Percentiles rank a stretch among this genome's conserved stretches.
Conservation (phyloP, 1,284 basidiomycete species). For the Puccinia sorghi region DNA sequence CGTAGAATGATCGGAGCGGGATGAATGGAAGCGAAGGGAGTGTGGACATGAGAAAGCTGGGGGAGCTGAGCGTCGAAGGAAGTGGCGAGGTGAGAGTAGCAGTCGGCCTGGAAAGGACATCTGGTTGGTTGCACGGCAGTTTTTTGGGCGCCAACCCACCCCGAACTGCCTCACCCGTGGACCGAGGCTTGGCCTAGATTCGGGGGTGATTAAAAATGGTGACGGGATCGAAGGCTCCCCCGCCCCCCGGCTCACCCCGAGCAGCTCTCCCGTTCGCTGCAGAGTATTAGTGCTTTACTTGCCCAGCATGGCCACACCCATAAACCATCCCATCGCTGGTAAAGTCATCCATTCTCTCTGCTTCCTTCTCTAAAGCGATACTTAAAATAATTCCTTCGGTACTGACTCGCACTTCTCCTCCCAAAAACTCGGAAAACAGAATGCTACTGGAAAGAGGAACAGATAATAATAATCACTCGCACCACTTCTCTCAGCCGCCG, state of each 20-base stretch:
- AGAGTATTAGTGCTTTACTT: no score
- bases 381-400: no score
- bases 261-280: not conserved
- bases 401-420: no score
- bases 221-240: no score
- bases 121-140: not conserved
- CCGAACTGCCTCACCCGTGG: no score
- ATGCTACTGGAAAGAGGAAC: not conserved
- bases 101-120: no score
- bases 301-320: not conserved
- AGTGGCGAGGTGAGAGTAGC: not conserved
- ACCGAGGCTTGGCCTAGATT: no score
- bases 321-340: not conserved
- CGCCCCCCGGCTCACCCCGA: not conserved
- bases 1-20: not conserved
- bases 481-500: not conserved
- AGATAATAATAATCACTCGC: not conserved
- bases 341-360: not conserved
- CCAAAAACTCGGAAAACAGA: no score
- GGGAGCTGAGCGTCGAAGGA: not conserved
- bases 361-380: not conserved
- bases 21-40: not conserved
- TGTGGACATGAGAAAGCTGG: not conserved
- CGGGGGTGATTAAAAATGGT: no score
- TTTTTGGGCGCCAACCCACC: not conserved